Evolutionary conservation across 139 green algal species (phyloP).

Genomic region (Auxenochlorella pyrenoidosa): DNA sequence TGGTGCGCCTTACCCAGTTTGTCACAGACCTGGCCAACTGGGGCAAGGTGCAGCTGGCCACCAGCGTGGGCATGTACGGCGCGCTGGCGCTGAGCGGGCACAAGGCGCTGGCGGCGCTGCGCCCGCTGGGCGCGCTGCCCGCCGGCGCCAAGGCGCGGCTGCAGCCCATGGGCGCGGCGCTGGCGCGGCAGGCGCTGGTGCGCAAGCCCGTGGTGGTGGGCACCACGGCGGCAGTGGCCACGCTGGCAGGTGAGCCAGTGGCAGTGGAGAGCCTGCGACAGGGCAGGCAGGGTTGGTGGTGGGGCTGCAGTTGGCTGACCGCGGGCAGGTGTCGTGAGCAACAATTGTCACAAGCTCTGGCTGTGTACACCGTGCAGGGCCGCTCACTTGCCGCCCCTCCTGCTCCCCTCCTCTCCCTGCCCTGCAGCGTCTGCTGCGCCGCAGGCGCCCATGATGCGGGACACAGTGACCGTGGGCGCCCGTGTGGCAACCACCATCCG

Average conservation of each 20-base stretch:
- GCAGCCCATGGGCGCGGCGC: constrained; percentile 5
- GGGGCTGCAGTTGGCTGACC: no score
- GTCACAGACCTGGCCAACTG: constrained; percentile 66
- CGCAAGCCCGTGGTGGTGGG: constrained; percentile 33
- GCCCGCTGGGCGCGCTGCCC: background rate
- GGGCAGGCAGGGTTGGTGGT: background rate
- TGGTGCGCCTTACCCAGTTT: constrained; percentile 55
- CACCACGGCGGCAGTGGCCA: constrained; percentile 44
- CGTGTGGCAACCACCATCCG: constrained; percentile 26
- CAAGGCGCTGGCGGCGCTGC: constrained; percentile 22
- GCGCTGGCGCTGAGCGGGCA: constrained; percentile 39
- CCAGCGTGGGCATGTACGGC: constrained; percentile 24
- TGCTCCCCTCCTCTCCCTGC: background rate
- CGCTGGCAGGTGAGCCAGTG: constrained; percentile 20
- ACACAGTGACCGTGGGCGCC: constrained; percentile 24
- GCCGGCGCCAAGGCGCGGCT: background rate
- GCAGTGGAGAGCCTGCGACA: background rate
- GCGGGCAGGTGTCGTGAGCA: no score
- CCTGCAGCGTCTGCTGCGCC: background rate
- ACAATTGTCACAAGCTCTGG: no score
- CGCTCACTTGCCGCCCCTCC: no score
- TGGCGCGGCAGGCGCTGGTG: constrained; percentile 21
- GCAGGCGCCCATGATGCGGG: background rate
- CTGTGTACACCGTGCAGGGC: no score
- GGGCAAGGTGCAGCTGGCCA: constrained; percentile 45